Conservation (phyloP, 257 asterid genomes). For the Echium plantagineum region DNA sequence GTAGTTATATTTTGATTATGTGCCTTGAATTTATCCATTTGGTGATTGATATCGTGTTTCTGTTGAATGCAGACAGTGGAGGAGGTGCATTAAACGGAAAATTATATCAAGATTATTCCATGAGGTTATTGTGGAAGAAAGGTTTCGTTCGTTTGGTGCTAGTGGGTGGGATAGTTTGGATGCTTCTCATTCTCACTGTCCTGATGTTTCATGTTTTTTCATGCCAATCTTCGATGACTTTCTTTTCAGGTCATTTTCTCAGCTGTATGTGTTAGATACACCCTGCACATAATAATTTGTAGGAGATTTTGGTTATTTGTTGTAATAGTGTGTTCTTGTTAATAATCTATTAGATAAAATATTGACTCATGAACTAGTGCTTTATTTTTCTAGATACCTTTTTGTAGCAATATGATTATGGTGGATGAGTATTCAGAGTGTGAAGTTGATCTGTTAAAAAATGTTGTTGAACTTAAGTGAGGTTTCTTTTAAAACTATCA, state of each 20-base stretch:
- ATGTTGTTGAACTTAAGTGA: not conserved
- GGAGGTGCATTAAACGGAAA: constrained; percentile 19
- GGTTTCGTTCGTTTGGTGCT: constrained; percentile 34
- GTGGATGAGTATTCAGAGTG: not conserved
- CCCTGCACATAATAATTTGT: not conserved
- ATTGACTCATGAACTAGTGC: not conserved
- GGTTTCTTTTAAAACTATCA: not conserved
- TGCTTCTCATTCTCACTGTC: constrained; percentile 25
- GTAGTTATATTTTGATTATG: not conserved
- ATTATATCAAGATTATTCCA: constrained; percentile 19
- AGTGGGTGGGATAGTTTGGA: constrained; percentile 38
- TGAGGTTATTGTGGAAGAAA: constrained; percentile 35
- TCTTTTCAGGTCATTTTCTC: constrained; percentile 26
- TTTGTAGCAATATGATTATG: not conserved
- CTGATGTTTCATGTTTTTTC: constrained; percentile 37
- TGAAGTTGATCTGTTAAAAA: no score
- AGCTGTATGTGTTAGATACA: no score
- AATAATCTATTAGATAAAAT: no score
- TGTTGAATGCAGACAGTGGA: constrained; percentile 15
- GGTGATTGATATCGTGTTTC: not conserved
- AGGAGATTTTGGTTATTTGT: not conserved
- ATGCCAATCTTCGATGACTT: constrained; percentile 34
- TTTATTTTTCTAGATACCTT: not conserved
- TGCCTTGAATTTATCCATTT: not conserved
- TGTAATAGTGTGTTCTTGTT: not conserved